phyloP scores from a whole-genome alignment of 306 rosid genomes.

The Vigna trinervia region DNA sequence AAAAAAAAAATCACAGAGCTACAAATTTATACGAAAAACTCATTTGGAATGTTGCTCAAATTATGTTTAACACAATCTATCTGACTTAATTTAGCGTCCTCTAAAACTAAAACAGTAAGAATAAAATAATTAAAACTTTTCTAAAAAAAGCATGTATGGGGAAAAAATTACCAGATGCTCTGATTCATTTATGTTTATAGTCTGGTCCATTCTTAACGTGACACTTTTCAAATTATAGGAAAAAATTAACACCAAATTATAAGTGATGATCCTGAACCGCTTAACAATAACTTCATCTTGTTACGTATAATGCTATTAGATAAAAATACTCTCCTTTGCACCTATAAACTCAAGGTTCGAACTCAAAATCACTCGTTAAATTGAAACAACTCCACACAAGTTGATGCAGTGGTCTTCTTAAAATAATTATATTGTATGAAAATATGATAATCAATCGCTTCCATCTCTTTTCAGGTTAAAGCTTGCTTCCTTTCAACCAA shows the following conservation, averaged over 20 bases:
- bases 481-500: not conserved
- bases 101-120: not conserved
- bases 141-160: not conserved
- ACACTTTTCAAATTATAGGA: no score
- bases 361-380: not conserved
- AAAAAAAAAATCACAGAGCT: conserved; percentile 12
- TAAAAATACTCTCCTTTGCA: not conserved
- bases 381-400: no score
- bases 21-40: not conserved
- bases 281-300: no score
- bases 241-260: not conserved
- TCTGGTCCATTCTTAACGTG: no score
- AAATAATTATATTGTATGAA: not conserved
- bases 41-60: not conserved
- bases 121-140: not conserved
- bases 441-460: not conserved
- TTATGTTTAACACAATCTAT: no score
- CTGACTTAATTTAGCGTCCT: not conserved
- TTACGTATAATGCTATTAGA: no score
- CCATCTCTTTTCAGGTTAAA: conserved; percentile 2
- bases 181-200: no score
- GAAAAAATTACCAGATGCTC: not conserved
- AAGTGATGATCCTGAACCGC: no score
- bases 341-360: not conserved
- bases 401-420: not conserved